These are phyloP conservation scores for Fusarium sp. DNA, from an alignment of 2,329 filamentous ascomycete genomes.

Conservation along the genomic window DNA sequence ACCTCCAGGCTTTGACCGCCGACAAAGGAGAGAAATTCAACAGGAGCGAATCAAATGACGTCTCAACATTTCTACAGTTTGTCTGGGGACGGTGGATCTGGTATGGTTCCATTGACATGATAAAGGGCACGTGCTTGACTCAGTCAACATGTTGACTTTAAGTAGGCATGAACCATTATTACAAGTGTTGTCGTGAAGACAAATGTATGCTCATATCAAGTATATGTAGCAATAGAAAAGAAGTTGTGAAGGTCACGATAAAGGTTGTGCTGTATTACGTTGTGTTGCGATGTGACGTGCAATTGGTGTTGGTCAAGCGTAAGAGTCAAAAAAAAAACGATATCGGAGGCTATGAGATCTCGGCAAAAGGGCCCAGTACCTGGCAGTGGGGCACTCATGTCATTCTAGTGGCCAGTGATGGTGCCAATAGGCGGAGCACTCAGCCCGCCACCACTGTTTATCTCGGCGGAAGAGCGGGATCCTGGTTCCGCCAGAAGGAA, in stretches of 20 bases:
- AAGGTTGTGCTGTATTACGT: neutral
- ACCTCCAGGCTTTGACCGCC: conserved; percentile 26
- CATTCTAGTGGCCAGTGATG: neutral
- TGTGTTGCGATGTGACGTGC: neutral
- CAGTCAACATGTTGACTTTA: neutral
- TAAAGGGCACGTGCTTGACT: conserved; percentile 18
- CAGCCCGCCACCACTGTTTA: conserved; percentile 12
- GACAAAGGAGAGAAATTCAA: neutral
- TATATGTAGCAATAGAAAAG: neutral
- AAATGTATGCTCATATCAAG: neutral
- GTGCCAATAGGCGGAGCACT: conserved; percentile 21
- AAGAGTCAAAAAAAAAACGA: conserved; percentile 28
- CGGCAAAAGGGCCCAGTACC: conserved; percentile 28
- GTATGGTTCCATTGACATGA: conserved; percentile 21
- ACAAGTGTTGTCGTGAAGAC: neutral
- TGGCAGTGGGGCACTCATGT: conserved; percentile 26
- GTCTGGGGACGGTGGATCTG: conserved; percentile 18
- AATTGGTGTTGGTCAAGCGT: conserved; percentile 32
- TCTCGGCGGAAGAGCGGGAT: conserved; percentile 24
- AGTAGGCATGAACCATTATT: neutral
- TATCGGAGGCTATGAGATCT: conserved; percentile 32
- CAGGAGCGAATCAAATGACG: conserved; percentile 19
- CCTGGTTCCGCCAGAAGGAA: conserved; percentile 18
- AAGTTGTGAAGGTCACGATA: neutral
- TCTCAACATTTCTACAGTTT: conserved; percentile 31